Evolutionary conservation across 2,329 filamentous ascomycete species (phyloP).

Genomic region (Colletotrichum musicola): DNA sequence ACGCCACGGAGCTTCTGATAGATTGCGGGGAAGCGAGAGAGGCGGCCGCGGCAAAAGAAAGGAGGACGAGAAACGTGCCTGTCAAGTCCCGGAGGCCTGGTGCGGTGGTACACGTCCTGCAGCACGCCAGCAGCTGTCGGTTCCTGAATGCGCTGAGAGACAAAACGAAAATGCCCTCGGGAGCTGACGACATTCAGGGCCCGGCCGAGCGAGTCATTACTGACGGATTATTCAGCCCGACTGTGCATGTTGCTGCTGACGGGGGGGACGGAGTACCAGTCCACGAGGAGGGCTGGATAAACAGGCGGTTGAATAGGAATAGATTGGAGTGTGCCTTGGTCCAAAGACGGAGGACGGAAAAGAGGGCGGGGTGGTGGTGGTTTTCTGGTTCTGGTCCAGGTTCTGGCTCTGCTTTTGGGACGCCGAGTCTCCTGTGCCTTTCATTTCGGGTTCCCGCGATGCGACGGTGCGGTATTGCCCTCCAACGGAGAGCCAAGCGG

Average conservation of each 20-base stretch:
- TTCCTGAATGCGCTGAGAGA: background rate
- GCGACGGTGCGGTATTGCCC: constrained; percentile 29
- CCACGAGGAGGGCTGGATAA: background rate
- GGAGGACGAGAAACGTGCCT: constrained; percentile 2
- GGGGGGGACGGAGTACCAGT: background rate
- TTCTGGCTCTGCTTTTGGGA: no score
- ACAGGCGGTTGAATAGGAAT: background rate
- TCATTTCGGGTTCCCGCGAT: constrained; percentile 32
- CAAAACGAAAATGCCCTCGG: no score
- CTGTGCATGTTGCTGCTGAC: no score
- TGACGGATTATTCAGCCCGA: background rate
- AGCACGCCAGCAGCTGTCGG: background rate
- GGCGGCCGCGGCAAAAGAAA: background rate
- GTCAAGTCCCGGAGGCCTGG: background rate
- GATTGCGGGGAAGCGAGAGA: constrained; percentile 11
- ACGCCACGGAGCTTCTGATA: constrained; percentile 24
- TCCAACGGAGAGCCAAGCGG: constrained; percentile 23
- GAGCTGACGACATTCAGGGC: background rate
- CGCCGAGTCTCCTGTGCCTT: background rate
- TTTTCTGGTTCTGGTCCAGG: no score
- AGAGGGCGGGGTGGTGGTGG: no score
- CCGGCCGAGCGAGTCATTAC: constrained; percentile 6
- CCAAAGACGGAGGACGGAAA: background rate
- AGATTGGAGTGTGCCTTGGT: background rate
- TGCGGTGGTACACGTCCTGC: background rate